A percentile compares a stretch with the other conserved stretches of the same genome.
phyloP scores from a whole-genome alignment of 768 basidiomycete species.

The Boletus vinaceobasis region DNA sequence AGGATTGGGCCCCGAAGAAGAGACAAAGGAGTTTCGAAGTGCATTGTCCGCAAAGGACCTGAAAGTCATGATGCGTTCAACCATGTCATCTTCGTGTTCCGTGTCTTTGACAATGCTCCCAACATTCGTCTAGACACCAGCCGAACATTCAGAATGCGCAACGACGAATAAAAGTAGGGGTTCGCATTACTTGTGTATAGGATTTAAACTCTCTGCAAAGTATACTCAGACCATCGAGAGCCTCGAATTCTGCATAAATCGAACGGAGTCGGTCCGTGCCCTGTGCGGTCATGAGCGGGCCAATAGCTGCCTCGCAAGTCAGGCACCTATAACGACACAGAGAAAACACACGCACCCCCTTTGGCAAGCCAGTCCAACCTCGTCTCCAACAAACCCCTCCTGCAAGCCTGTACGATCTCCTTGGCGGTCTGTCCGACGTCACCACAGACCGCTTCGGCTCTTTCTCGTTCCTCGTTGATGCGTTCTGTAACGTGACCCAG shows the following conservation, averaged over 20 bases:
- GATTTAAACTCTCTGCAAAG: constrained; percentile 61
- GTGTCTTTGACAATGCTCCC: constrained; percentile 62
- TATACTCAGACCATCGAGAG: constrained; percentile 51
- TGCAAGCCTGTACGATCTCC: constrained; percentile 50
- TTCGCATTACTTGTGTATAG: constrained; percentile 49
- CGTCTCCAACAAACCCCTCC: constrained; percentile 47
- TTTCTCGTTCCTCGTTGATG: constrained; percentile 55
- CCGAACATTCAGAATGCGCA: neutral
- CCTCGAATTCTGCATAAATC: constrained; percentile 62
- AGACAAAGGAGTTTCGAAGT: constrained; percentile 50
- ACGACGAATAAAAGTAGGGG: neutral
- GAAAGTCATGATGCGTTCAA: constrained; percentile 64
- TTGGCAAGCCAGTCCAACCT: constrained; percentile 43
- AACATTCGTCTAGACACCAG: constrained; percentile 47
- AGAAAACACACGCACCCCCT: constrained; percentile 36
- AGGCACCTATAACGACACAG: constrained; percentile 27
- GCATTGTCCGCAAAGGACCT: constrained; percentile 55
- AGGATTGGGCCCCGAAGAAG: constrained; percentile 40
- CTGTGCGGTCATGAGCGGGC: constrained; percentile 46
- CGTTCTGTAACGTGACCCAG: constrained; percentile 45
- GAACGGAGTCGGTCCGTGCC: constrained; percentile 41
- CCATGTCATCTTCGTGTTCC: constrained; percentile 71
- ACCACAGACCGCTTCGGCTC: constrained; percentile 48
- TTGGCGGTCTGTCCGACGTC: constrained; percentile 46
- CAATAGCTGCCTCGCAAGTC: constrained; percentile 42